Evolutionary conservation across 495 filamentous ascomycete genomes (phyloP).

Genomic region (Aspergillus cavernicola): DNA sequence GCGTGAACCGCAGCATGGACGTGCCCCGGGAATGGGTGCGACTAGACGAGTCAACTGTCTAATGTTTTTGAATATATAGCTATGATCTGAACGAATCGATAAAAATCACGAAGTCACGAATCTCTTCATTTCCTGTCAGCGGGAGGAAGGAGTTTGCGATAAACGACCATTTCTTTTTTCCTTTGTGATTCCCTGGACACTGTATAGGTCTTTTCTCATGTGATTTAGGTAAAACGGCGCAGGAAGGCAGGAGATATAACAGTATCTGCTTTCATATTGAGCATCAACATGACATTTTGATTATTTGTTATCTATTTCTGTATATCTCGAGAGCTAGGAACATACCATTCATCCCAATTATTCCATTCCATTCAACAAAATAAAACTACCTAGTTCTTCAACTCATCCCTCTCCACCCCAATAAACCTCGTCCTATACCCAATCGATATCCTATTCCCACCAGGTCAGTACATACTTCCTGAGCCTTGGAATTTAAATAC

Average conservation of each 20-base stretch:
- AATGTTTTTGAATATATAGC: conserved; percentile 5
- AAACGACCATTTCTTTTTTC: conserved; percentile 2
- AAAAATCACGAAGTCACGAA: conserved; percentile 32
- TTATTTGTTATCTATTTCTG: too few species aligned
- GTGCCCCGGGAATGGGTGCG: conserved; percentile 52
- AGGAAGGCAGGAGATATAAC: neutral
- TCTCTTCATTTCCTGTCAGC: conserved; percentile 6
- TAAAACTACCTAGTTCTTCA: too few species aligned
- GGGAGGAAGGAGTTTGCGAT: conserved; percentile 13
- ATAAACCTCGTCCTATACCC: conserved; percentile 8
- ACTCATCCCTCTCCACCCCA: too few species aligned
- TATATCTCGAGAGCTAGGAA: too few species aligned
- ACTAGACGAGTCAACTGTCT: conserved; percentile 38
- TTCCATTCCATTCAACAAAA: too few species aligned
- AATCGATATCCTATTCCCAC: conserved; percentile 1
- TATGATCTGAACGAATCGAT: conserved; percentile 5
- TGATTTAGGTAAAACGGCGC: conserved; percentile 1
- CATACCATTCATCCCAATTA: too few species aligned
- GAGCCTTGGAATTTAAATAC: too few species aligned
- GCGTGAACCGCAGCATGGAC: conserved; percentile 69
- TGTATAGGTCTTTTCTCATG: neutral
- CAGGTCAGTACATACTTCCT: neutral
- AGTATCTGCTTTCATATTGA: too few species aligned
- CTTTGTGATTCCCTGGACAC: conserved; percentile 4
- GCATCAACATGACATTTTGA: too few species aligned